Evolutionary conservation across 306 rosid species (phyloP), one percentile per base, ranked within the genome.

Genomic region (Phaseolus lunatus): DNA sequence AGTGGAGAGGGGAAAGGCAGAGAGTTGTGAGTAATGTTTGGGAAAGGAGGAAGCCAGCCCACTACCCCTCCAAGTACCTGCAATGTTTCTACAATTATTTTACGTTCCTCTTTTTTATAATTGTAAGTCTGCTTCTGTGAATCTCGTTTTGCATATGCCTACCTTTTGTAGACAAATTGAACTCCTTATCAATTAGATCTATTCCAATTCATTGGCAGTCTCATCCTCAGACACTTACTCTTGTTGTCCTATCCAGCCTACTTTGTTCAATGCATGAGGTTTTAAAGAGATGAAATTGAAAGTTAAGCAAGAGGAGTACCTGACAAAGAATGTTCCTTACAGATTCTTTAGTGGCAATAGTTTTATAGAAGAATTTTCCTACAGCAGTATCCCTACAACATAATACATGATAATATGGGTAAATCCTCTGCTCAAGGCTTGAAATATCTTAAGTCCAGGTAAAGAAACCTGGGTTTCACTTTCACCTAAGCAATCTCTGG

Each of bases 401-500:
- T 29, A 75, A 59, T 85, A 33, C 81, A 68, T 26, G 44, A 33
- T 63, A 54, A 61, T 43, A 43, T 18, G 52, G 50, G 49, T 76
- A 67, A 84, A 72, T 66, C 49, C 79, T 72, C 65, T 67, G 13
- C 68, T 47, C 45, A 27, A 44, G 35, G 65, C 70, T 70, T 68
- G 73, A 58, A 26, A 81, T 80, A 22, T 66, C 65, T 39, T 26
- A 39, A 54, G 39, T 71, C 58, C 58, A 70, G 16, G 80, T 27
- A 66, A 88, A 72, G 61, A 76, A 75, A 37, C 43, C 67, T 8
- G 0, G 27, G 26, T 47, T 77, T 72, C 69, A 50, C 22, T 64
- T 78, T 43, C 85, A 92, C 97, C 97, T 92, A 71, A 94, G 90
- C 88, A 94, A 87, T 79, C 71, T 88, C 87, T 94, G 98, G 84